phyloP scores from a whole-genome alignment of 495 filamentous ascomycete genomes.

The Aspergillus bridgeri region DNA sequence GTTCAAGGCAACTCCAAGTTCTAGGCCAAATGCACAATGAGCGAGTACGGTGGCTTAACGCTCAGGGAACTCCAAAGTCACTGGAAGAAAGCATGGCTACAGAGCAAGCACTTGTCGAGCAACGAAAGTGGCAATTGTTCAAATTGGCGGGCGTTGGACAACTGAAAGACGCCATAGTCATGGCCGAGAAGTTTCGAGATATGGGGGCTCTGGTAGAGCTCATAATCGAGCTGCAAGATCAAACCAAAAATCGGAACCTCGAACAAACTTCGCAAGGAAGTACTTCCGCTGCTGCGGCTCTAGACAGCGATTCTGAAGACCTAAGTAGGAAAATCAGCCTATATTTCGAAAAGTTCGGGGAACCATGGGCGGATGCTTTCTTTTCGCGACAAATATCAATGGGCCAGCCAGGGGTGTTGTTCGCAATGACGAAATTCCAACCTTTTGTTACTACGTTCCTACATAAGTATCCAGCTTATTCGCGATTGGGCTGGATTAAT shows the following conservation, averaged over 20 bases:
- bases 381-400: slow-evolving; percentile 71
- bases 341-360: slow-evolving; percentile 74
- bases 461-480: slow-evolving; percentile 60
- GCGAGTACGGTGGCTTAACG: slow-evolving; percentile 56
- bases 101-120: slow-evolving; percentile 45
- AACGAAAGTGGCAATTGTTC: slow-evolving; percentile 56
- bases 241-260: slow-evolving; percentile 27
- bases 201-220: slow-evolving; percentile 67
- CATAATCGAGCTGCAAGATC: slow-evolving; percentile 46
- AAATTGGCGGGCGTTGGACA: slow-evolving; percentile 66
- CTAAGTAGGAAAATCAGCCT: slow-evolving; percentile 46
- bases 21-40: slow-evolving; percentile 60
- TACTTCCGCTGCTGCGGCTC: slow-evolving; percentile 3
- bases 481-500: slow-evolving; percentile 91
- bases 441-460: slow-evolving; percentile 71
- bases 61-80: slow-evolving; percentile 45
- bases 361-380: slow-evolving; percentile 72
- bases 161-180: slow-evolving; percentile 60
- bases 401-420: slow-evolving; percentile 59
- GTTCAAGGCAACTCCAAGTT: slow-evolving; percentile 53
- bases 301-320: slow-evolving; percentile 27
- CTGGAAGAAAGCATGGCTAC: slow-evolving; percentile 44
- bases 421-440: slow-evolving; percentile 62
- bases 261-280: slow-evolving; percentile 6
- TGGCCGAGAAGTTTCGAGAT: slow-evolving; percentile 72